Base-by-base conservation (phyloP, 2,329 filamentous ascomycete genomes). In the Fusarium fracticaudum region DNA sequence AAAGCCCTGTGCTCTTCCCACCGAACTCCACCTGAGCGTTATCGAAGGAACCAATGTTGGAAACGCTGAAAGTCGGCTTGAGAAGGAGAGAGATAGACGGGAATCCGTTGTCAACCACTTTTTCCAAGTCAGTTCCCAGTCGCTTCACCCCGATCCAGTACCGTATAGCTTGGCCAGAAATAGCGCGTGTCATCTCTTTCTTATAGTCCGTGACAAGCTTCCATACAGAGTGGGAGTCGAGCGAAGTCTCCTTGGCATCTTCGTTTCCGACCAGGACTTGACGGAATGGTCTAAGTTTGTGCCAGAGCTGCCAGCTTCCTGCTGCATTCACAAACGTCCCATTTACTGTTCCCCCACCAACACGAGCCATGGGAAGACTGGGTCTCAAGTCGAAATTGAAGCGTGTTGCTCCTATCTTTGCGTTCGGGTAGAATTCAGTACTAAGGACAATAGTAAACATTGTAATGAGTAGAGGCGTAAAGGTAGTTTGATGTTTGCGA, bases 361-460 rank as follows among this genome's bases (percentile, higher is more conserved):
- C 22, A 17, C 31, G 20, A 45, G 24, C 9, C 51, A 44, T 57
- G 3, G 60, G 69, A 33, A 71, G 69, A 0, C 70, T 11, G 0
- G 61, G 43, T 9, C 72, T 61, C 50, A 71, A 43, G 24, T 77
- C 70, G 13, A 71, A 40, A 2, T 66, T 71, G 37, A 60, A 77
- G 12, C 67, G 50, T 1, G 63, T 51, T 1, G 67, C 55, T 18
- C 67, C 72, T 6, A 79, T 61, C 45, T 73, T 76, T 1, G 78
- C 78, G 12, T 76, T 55, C 0, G 76, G 78, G 33, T 77, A 79
- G 22, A 64, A 71, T 22, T 79, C 78, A 17, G 40, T 64, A 2
- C 70, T 70, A 8, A 79, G 51, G 2, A 76, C 71, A 38, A 60
- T 60, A 4, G 62, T 26, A 8, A 71, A n/a, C 54, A 73, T 57